Evolutionary conservation across 2,329 filamentous ascomycete genomes (phyloP), one percentile per base, ranked within the genome.

Genomic region (Fusarium sp.): DNA sequence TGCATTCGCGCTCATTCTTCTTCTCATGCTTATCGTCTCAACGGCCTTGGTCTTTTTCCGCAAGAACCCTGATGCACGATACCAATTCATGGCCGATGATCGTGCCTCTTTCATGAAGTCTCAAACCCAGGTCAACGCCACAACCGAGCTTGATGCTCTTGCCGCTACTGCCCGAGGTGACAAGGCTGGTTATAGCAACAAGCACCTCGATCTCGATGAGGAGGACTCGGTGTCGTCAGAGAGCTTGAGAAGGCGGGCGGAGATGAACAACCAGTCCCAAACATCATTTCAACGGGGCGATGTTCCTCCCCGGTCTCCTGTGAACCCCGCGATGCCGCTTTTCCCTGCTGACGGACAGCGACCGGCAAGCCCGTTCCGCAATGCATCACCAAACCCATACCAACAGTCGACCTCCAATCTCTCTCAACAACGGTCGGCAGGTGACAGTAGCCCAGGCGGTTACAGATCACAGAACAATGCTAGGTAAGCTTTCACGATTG

Each of bases 81-180:
- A 98, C 84, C 94, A 98, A 83, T 95, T 94, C 78, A 98, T 98
- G 95, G 93, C 93, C 62, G 96, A 98, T 79, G 96, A 98, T 83
- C 92, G 96, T 78, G 94, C 94, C 58, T 98, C 95, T 15, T 98
- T 98, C 85, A 98, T 98, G 91, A 98, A 98, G 87, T 98, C 95
- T 20, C 93, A 96, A 82, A 93, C 93, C 10, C 92, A 96, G 79
- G 86, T 98, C 61, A 89, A 84, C 51, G 85, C 87, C 22, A 94
- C 92, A 9, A 97, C 95, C 13, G 95, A 98, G 83, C 88, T 98
- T 57, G 95, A 98, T 81, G 95, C 95, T 14, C 86, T 98, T 65
- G 95, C 94, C 74, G 94, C 93, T 22, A 97, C 95, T 10, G 95
- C 95, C 39, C 92, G 95, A 79, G 95, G 95, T 66, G 95, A 97